A percentile compares a stretch with the other conserved stretches of the same genome.
Evolutionary conservation across 2,329 filamentous ascomycete genomes (phyloP).

Genomic region (Exophiala sideris): DNA sequence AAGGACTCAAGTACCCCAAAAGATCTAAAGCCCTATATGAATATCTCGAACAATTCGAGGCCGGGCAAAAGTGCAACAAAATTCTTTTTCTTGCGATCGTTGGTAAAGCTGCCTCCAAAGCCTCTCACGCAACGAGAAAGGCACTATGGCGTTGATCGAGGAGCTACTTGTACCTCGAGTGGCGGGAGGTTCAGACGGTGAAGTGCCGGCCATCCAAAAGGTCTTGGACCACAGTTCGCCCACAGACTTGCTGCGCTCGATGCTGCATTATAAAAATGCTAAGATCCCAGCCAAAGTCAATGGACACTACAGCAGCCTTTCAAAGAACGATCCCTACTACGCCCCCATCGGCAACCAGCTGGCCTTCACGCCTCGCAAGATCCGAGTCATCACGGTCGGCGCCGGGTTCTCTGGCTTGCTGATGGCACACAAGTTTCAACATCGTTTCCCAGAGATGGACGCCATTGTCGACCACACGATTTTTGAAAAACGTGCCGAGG

Average conservation of each 20-base stretch:
- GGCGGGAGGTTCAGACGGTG: not conserved
- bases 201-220: not conserved
- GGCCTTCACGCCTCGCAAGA: constrained; percentile 23
- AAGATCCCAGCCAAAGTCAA: not conserved
- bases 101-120: not conserved
- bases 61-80: not conserved
- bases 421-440: not conserved
- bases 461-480: constrained; percentile 9
- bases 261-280: not conserved
- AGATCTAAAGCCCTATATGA: not conserved
- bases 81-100: not conserved
- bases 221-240: not conserved
- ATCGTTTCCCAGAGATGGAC: not conserved
- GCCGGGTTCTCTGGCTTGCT: not conserved
- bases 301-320: not conserved
- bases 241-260: not conserved
- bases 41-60: not conserved
- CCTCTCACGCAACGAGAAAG: not conserved
- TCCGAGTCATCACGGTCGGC: not conserved
- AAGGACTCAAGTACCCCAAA: not conserved
- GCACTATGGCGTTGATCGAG: constrained; percentile 5
- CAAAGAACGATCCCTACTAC: not conserved
- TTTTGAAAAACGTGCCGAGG: constrained; percentile 30
- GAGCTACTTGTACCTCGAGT: not conserved
- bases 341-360: constrained; percentile 23